Base-by-base conservation (phyloP, 179 eudicot genomes). In the Actinidia arguta region DNA sequence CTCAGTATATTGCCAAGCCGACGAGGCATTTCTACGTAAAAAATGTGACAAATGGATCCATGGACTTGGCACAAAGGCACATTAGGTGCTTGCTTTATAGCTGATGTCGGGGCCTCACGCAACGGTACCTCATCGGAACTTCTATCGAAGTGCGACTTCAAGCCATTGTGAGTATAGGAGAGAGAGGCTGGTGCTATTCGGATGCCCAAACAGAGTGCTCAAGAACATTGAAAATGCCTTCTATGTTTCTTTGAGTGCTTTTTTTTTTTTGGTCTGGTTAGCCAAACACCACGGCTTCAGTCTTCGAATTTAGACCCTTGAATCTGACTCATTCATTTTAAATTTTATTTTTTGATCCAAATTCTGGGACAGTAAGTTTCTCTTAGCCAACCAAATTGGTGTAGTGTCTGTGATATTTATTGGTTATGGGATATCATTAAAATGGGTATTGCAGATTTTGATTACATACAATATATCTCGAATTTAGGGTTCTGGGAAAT, bases 41-140 rank as follows among this genome's bases (percentile, higher is more conserved):
- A 89, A 87, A 82, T 90, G 93, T 50, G 91, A 90, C 73, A 76
- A 46, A 50, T 82, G 81, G 85, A 90, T 90, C 17, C 91, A 89
- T 67, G 88, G 85, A 25, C 87, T 56, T 90, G n/a, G 93, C 93
- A 0, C 87, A 70, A 22, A 86, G 93, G 77, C 92, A 90, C 68
- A 55, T 86, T 39, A 81, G 93, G 62, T 84, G 90, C 81, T 72
- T 87, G 39, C 82, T 90, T 18, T 90, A 92, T 76, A 20, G 12
- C 67, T 80, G 82, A 39, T 90, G 93, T 39, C 84, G 67, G 17
- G 71, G 85, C 13, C 81, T 85, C 44, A 88, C 89, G 25, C 78
- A 78, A 1, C 86, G 90, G 20, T 84, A 51, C 62, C 77, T 88
- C 47, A 47, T 87, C 36, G 89, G 87, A 51, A 66, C 77, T 55